Conservation (phyloP, 768 basidiomycete genomes). For the Amylocystis lapponica region DNA sequence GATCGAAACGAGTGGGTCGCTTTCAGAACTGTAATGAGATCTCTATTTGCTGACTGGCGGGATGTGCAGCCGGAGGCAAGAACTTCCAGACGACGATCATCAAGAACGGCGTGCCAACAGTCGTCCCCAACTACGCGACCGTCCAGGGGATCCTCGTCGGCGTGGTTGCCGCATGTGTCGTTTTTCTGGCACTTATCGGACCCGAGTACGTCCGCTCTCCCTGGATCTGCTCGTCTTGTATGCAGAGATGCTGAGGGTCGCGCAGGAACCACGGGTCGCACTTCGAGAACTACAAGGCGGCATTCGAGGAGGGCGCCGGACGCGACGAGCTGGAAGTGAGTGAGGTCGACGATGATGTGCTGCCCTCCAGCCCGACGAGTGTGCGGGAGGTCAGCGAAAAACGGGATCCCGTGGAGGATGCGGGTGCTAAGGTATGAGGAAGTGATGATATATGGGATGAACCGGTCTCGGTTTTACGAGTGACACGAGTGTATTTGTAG, state of each 20-base stretch:
- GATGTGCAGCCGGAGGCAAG: conserved; percentile 33
- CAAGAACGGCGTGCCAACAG: conserved; percentile 17
- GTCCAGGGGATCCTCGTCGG: conserved; percentile 90
- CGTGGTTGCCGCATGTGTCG: conserved; percentile 67
- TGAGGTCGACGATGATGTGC: conserved; percentile 14
- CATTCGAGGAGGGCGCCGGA: conserved; percentile 71
- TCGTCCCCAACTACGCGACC: conserved; percentile 41
- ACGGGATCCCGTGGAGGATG: too few species aligned
- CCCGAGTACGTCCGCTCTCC: conserved; percentile 50
- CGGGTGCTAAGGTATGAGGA: too few species aligned
- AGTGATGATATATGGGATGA: too few species aligned
- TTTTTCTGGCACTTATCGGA: conserved; percentile 73
- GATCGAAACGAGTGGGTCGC: conserved; percentile 25
- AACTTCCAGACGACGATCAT: conserved; percentile 29
- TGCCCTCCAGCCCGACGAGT: conserved; percentile 12
- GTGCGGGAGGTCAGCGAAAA: conserved; percentile 12
- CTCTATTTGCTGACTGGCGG: too few species aligned
- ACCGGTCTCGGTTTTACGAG: too few species aligned
- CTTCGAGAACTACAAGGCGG: conserved; percentile 79
- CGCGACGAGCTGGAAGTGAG: conserved; percentile 40
- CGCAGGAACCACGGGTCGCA: conserved; percentile 39
- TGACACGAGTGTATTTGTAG: too few species aligned
- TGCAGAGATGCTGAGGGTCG: neutral
- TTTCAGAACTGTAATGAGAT: too few species aligned
- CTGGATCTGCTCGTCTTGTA: neutral